Conservation (phyloP, 331 rosid species). For the Quercus phellos region DNA sequence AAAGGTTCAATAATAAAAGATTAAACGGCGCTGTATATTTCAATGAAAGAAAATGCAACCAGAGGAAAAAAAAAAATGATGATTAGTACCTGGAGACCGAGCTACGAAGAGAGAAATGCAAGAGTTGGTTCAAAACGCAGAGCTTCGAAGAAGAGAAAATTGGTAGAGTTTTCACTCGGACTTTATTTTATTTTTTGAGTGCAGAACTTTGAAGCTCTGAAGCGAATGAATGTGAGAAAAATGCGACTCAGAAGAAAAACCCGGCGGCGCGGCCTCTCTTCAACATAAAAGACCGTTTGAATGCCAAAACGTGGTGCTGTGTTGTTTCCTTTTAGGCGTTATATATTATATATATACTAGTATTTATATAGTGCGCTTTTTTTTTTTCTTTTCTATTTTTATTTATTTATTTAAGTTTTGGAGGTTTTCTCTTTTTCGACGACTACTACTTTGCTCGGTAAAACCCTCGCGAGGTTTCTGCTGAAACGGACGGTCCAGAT, state of each 20-base stretch:
- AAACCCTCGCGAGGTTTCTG: not conserved
- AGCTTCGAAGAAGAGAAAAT: not conserved
- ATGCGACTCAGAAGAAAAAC: not conserved
- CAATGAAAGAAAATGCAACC: not conserved
- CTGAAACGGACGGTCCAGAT: not conserved
- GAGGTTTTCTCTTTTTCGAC: too few species aligned
- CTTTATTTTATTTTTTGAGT: too few species aligned
- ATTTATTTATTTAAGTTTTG: too few species aligned
- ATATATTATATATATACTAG: too few species aligned
- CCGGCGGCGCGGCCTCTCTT: slow-evolving; percentile 27
- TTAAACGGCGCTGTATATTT: too few species aligned
- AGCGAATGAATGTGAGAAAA: slow-evolving; percentile 9
- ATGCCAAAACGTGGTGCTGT: slow-evolving; percentile 13
- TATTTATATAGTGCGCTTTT: not conserved
- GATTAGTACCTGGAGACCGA: slow-evolving; percentile 15
- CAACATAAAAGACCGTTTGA: not conserved
- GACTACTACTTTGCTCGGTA: not conserved
- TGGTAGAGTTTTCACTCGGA: not conserved
- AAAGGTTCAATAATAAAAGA: too few species aligned
- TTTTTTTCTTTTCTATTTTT: too few species aligned
- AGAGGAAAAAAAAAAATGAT: not conserved
- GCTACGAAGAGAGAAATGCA: slow-evolving; percentile 16
- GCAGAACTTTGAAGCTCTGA: not conserved
- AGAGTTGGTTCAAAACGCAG: not conserved
- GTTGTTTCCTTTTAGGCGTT: too few species aligned